Percentiles rank a stretch among this genome's conserved stretches.
Conservation (phyloP, 2,329 filamentous ascomycete species). For the Fusarium guadeloupense region DNA sequence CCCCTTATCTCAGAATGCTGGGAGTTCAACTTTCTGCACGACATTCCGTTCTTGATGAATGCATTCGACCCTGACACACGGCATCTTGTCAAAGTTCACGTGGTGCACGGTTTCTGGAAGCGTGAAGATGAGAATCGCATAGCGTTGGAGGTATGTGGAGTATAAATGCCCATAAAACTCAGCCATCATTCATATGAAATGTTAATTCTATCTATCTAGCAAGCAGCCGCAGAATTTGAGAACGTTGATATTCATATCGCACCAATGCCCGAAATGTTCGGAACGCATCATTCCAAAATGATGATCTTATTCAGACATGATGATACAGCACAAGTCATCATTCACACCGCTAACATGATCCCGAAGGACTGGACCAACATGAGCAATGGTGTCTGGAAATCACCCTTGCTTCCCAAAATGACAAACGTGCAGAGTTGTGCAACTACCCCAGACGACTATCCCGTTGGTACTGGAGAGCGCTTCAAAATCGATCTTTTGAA, state of each 20-base stretch:
- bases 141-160: conserved; percentile 61
- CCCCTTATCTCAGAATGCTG: conserved; percentile 77
- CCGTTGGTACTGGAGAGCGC: conserved; percentile 67
- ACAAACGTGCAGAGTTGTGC: conserved; percentile 16
- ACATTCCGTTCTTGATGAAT: conserved; percentile 64
- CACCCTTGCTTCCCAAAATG: conserved; percentile 70
- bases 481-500: conserved; percentile 81
- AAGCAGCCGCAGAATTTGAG: conserved; percentile 66
- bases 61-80: conserved; percentile 63
- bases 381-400: conserved; percentile 85
- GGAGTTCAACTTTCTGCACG: conserved; percentile 75
- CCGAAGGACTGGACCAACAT: conserved; percentile 85
- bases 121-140: conserved; percentile 69
- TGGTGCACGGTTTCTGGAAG: conserved; percentile 73
- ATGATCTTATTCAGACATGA: conserved; percentile 83
- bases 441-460: conserved; percentile 6
- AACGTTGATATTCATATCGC: conserved; percentile 79
- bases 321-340: conserved; percentile 78
- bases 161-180: background rate
- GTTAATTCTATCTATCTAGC: conserved; percentile 52
- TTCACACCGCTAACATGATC: conserved; percentile 96
- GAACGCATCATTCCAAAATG: conserved; percentile 90
- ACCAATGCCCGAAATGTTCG: conserved; percentile 84
- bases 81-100: conserved; percentile 59
- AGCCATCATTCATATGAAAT: background rate